A percentile compares a stretch with the other conserved stretches of the same genome.
These are phyloP conservation scores for Lecanosticta acicola DNA, from an alignment of 2,329 filamentous ascomycete genomes.

Conservation along the genomic window DNA sequence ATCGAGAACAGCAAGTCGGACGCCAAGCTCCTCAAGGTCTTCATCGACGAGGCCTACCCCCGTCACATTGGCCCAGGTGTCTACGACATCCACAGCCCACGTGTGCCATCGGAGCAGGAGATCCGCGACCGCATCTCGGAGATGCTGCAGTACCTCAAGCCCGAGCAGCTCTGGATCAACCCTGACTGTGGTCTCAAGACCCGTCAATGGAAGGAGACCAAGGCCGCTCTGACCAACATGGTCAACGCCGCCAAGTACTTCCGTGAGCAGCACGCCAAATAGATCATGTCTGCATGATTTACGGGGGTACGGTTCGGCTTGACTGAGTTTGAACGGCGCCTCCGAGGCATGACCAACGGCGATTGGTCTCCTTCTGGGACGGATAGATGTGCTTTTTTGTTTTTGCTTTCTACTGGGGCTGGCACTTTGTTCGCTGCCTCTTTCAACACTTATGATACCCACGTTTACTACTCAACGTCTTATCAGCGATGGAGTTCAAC, in stretches of 20 bases:
- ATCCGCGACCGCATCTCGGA: slow-evolving; percentile 96
- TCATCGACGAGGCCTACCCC: slow-evolving; percentile 94
- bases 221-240: slow-evolving; percentile 93
- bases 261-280: slow-evolving; percentile 49
- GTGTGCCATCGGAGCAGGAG: slow-evolving; percentile 94
- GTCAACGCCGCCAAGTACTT: slow-evolving; percentile 96
- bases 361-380: not conserved
- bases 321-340: not conserved
- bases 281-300: not conserved
- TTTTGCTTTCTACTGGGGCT: not conserved
- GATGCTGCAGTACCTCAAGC: slow-evolving; percentile 95
- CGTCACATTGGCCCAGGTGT: slow-evolving; percentile 95
- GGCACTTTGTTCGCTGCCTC: not conserved
- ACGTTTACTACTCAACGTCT: slow-evolving; percentile 27
- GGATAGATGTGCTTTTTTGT: not conserved
- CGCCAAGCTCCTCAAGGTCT: slow-evolving; percentile 97
- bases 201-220: slow-evolving; percentile 96
- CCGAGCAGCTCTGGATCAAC: slow-evolving; percentile 99
- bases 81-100: slow-evolving; percentile 99
- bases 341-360: not conserved
- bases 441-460: slow-evolving; percentile 31
- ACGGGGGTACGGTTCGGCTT: not conserved
- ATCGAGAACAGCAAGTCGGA: slow-evolving; percentile 99
- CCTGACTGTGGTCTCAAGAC: slow-evolving; percentile 99
- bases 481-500: slow-evolving; percentile 31